These are phyloP conservation scores for Cercophora scortea DNA, from an alignment of 495 filamentous ascomycete species.

Conservation along the genomic window DNA sequence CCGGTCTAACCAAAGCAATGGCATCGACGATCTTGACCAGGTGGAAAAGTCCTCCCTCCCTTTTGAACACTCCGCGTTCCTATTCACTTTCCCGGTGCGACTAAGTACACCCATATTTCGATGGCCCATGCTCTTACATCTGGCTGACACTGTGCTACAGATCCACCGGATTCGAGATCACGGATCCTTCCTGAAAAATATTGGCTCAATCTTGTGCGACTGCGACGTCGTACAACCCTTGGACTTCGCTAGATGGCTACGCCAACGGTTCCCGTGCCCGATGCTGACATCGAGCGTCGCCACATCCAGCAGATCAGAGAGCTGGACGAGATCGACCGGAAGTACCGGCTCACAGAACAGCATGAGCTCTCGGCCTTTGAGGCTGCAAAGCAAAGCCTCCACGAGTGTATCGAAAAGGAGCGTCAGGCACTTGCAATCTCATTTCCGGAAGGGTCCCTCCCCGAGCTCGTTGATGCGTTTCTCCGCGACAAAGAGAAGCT, in stretches of 20 bases:
- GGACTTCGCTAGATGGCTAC: not conserved
- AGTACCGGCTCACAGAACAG: not conserved
- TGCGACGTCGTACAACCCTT: not conserved
- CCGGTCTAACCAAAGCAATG: too few species aligned
- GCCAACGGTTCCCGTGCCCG: not conserved
- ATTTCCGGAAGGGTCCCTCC: not conserved
- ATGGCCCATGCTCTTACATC: not conserved
- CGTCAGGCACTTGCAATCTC: too few species aligned
- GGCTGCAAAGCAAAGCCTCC: not conserved
- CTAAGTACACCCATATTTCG: not conserved
- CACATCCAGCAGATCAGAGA: not conserved
- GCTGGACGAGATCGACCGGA: not conserved
- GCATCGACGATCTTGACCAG: too few species aligned
- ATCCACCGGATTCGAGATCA: not conserved
- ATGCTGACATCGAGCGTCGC: not conserved
- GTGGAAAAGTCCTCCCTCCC: too few species aligned
- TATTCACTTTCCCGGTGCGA: not conserved
- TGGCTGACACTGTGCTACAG: not conserved
- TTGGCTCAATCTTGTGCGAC: not conserved
- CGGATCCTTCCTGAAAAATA: too few species aligned
- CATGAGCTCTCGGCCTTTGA: constrained; percentile 1
- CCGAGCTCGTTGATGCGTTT: not conserved
- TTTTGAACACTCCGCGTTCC: not conserved
- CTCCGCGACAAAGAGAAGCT: too few species aligned
- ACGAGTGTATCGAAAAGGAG: too few species aligned